Evolutionary conservation across 2,329 filamentous ascomycete genomes (phyloP), one percentile per base, ranked within the genome.

Genomic region (Fusarium chlamydosporum): DNA sequence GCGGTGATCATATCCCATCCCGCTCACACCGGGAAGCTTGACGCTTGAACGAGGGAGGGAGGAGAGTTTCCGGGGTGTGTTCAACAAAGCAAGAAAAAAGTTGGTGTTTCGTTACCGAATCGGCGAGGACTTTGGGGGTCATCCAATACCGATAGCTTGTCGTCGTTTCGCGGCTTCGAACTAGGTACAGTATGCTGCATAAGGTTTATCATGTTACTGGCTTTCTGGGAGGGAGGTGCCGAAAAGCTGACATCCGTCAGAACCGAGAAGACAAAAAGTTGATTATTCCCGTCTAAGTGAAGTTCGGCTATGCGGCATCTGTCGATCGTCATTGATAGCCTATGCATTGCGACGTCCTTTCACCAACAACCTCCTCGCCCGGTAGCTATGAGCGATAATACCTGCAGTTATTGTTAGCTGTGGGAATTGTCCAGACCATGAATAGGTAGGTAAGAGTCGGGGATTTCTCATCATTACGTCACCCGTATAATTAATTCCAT

Each of bases 231-330:
- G 29, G 53, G 45, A 40, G 35, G 53, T 51, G 35, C 35, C 7
- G 27, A 45, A 23, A 48, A 20, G 43, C 60, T 62, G 60, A 56
- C 60, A 63, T 61, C 60, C 60, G 48, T 45, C 60, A 62, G 60
- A 63, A 63, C 60, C 60, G 60, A 63, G 45, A 43, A 40, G 13
- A 18, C 53, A 57, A 33, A 33, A 23, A 41, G 31, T 53, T 29
- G n/a, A 13, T 57, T 57, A 57, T 57, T 53, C 27, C 54, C 54
- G 40, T 29, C 27, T 40, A 46, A 61, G 57, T 42, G 37, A 31
- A 40, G 26, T 40, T 56, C 42, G 26, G 31, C 37, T 57, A 54
- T 27, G 56, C 43, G 56, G 56, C 42, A 60, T 40, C 20, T 34
- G 18, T 18, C 8, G 35, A 42, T 56, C 42, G 43, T 62, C 60